A percentile compares a stretch with the other conserved stretches of the same genome.
These are phyloP conservation scores for Sisymbrium irio DNA, from an alignment of 345 rosid genomes.

Conservation along the genomic window DNA sequence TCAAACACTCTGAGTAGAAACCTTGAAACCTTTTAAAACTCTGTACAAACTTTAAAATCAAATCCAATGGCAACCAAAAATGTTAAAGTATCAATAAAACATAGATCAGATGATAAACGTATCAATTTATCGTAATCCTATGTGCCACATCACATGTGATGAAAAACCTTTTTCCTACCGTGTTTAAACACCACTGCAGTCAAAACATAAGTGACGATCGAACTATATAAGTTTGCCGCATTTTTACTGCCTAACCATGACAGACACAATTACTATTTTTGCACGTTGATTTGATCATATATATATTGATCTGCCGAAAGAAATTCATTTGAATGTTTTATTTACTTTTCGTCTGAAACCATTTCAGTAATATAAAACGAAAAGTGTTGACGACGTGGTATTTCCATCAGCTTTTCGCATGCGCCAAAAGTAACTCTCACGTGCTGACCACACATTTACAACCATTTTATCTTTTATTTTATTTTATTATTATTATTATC, in stretches of 20 bases:
- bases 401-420: slow-evolving; percentile 41
- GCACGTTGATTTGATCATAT: not conserved
- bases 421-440: slow-evolving; percentile 45
- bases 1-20: not conserved
- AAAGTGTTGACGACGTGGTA: slow-evolving; percentile 35
- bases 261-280: not conserved
- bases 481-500: not conserved
- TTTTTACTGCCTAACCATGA: not conserved
- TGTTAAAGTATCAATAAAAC: not conserved
- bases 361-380: slow-evolving; percentile 20
- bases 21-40: not conserved
- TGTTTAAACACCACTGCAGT: not conserved
- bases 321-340: not conserved
- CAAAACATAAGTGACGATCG: not conserved
- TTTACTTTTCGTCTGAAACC: slow-evolving; percentile 9
- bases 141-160: not conserved
- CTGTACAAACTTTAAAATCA: not conserved
- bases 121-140: not conserved
- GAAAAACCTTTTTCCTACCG: not conserved
- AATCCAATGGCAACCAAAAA: not conserved
- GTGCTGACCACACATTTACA: slow-evolving; percentile 43
- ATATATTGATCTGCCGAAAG: slow-evolving; percentile 6
- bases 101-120: not conserved
- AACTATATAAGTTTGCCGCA: not conserved
- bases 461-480: slow-evolving; percentile 28